Evolutionary conservation across 352 stramenopile species (phyloP), one percentile per base, ranked within the genome.

Genomic region (Phytophthora meadii): DNA sequence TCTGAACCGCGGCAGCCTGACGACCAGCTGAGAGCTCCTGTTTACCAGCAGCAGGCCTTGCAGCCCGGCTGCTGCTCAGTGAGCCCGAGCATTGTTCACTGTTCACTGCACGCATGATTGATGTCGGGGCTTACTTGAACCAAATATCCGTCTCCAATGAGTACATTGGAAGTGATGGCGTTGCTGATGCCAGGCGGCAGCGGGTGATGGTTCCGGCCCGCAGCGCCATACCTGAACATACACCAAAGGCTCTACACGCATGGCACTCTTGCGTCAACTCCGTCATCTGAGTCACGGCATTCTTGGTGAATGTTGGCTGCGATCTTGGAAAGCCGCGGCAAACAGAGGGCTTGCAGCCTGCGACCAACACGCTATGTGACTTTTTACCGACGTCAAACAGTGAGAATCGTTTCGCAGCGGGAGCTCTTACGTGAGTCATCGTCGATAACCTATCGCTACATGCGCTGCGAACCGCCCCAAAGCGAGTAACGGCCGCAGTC

Each of bases 11-110:
- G 6, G 34, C 25, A 50, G 34, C 39, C 34, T 50, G 46, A 50
- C 37, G 45, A 63, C 34, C 55, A 55, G 34, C 36, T 64, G 46
- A 56, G 55, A 10, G 14, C 22, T 36, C 27, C 12, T 65, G 39
- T 55, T 65, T 65, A 65, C 57, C 57, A 65, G 57, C 30, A 36
- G 19, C 19, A 19, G 19, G 19, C n/a, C n/a, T n/a, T n/a, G n/a
- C n/a, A n/a, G n/a, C 19, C 1, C 19, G 19, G 2, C 27, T 30
- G 27, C 27, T 30, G 27, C 27, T 30, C 30, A 34, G 30, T 30
- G 27, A 30, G 27, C 27, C 5, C 7, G 27, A 30, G 27, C 39
- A 22, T 2, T 40, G 17, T 19, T 28, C 19, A 32, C 10, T 15
- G 42, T 22, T 2, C 22, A 22, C 22, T 22, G 22, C 22, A 49